A percentile compares a stretch with the other conserved stretches of the same genome.
Evolutionary conservation across 441 rosid genomes (phyloP).

Genomic region (Omphalea diandra): DNA sequence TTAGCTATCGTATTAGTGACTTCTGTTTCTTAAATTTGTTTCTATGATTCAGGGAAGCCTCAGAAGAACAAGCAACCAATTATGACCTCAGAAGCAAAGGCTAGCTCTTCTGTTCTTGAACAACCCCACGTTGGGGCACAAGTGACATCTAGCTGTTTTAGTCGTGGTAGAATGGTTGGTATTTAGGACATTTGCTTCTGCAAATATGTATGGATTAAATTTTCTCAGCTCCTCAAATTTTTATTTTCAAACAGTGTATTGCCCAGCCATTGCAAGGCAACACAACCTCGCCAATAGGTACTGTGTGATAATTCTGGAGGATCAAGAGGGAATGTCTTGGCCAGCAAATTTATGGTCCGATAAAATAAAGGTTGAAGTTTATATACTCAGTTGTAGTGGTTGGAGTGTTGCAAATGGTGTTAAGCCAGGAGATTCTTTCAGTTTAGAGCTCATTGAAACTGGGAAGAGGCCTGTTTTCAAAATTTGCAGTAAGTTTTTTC

Average conservation of each 20-base stretch:
- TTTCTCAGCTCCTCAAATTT: not conserved
- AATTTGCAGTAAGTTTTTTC: conserved; percentile 12
- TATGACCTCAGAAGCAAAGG: not conserved
- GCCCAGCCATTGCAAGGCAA: conserved; percentile 7
- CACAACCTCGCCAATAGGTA: not conserved
- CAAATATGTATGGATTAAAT: not conserved
- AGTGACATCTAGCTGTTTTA: not conserved
- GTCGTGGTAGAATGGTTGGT: not conserved
- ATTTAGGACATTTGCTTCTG: not conserved
- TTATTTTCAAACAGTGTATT: conserved; percentile 14
- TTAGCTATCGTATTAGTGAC: not conserved
- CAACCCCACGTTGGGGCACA: conserved; percentile 7
- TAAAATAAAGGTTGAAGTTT: not conserved
- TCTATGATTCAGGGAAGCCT: conserved; percentile 9
- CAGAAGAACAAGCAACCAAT: not conserved
- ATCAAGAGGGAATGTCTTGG: conserved; percentile 12
- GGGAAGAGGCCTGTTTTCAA: conserved; percentile 4
- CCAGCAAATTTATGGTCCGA: conserved; percentile 4
- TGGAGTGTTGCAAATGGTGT: conserved; percentile 9
- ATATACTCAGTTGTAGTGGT: conserved; percentile 6
- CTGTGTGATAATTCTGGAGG: conserved; percentile 10
- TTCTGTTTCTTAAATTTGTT: not conserved
- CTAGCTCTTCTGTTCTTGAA: not conserved
- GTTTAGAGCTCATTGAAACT: conserved; percentile 9
- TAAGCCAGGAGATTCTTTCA: conserved; percentile 11